These are phyloP conservation scores for Trametes gibbosa DNA, from an alignment of 768 basidiomycete species.

Conservation along the genomic window DNA sequence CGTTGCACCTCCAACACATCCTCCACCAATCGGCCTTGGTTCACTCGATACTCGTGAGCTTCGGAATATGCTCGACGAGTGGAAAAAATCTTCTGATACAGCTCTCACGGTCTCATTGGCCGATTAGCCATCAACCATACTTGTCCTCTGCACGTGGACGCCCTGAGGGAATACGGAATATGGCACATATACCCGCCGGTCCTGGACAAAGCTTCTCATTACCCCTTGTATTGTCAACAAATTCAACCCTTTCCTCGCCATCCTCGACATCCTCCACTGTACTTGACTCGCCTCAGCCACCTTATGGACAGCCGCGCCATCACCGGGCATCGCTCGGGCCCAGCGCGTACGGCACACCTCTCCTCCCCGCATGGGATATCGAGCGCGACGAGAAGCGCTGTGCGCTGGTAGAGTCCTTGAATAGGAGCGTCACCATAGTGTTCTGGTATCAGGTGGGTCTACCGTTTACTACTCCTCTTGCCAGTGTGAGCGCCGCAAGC, in stretches of 20 bases:
- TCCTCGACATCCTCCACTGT: background rate
- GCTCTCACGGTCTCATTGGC: too few species aligned
- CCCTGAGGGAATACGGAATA: background rate
- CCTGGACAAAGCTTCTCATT: slow-evolving; percentile 5
- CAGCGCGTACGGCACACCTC: background rate
- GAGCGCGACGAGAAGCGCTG: slow-evolving; percentile 10
- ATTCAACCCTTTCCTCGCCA: background rate
- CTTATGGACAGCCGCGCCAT: background rate
- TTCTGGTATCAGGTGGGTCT: slow-evolving; percentile 64
- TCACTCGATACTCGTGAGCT: too few species aligned
- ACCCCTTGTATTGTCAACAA: background rate
- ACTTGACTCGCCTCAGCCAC: background rate
- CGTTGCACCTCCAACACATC: too few species aligned
- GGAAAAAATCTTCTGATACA: too few species aligned
- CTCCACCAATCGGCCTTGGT: too few species aligned
- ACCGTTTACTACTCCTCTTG: background rate
- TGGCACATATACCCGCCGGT: background rate
- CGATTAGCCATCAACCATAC: too few species aligned
- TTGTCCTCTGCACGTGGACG: background rate
- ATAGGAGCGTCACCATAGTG: slow-evolving; percentile 59
- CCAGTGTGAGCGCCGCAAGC: background rate
- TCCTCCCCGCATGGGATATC: background rate
- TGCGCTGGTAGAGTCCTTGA: slow-evolving; percentile 35
- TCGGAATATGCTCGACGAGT: too few species aligned
- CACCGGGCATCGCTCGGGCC: background rate